A percentile compares a stretch with the other conserved stretches of the same genome.
Conservation (phyloP, 2,329 filamentous ascomycete species). For the Lachnellula cervina region DNA sequence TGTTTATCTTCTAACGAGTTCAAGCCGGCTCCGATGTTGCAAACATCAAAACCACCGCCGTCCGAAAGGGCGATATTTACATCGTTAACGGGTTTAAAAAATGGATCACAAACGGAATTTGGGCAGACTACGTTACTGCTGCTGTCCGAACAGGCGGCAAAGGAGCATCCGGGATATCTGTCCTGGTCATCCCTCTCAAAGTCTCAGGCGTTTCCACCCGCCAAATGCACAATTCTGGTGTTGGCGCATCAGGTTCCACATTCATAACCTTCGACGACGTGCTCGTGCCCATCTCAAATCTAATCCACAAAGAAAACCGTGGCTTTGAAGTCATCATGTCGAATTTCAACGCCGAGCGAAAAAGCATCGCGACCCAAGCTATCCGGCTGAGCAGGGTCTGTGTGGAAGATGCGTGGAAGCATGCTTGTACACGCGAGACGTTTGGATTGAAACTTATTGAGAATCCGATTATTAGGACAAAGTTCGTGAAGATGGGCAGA, state of each 20-base stretch:
- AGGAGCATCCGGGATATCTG: conserved; percentile 49
- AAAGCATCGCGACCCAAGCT: conserved; percentile 51
- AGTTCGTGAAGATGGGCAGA: conserved; percentile 54
- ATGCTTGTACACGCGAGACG: conserved; percentile 49
- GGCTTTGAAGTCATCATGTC: conserved; percentile 56
- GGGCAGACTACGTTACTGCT: conserved; percentile 57
- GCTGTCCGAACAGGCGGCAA: conserved; percentile 55
- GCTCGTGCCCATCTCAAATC: conserved; percentile 46
- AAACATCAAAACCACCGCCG: conserved; percentile 56
- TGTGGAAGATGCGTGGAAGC: conserved; percentile 46
- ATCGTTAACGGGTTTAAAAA: conserved; percentile 64
- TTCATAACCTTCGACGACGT: conserved; percentile 54
- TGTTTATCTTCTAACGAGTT: conserved; percentile 4
- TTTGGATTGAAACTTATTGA: conserved; percentile 55
- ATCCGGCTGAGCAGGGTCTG: conserved; percentile 55
- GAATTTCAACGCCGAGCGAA: conserved; percentile 56
- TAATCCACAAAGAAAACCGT: conserved; percentile 49
- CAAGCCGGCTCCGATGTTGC: conserved; percentile 59
- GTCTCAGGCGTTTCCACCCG: conserved; percentile 46
- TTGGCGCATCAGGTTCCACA: conserved; percentile 56
- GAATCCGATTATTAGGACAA: conserved; percentile 55
- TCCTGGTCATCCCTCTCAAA: conserved; percentile 51
- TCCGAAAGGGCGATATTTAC: conserved; percentile 46
- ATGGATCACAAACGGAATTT: conserved; percentile 61
- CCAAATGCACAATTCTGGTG: conserved; percentile 59